Evolutionary conservation across 2,329 filamentous ascomycete genomes (phyloP).

Genomic region (Periglandula ipomoeae): DNA sequence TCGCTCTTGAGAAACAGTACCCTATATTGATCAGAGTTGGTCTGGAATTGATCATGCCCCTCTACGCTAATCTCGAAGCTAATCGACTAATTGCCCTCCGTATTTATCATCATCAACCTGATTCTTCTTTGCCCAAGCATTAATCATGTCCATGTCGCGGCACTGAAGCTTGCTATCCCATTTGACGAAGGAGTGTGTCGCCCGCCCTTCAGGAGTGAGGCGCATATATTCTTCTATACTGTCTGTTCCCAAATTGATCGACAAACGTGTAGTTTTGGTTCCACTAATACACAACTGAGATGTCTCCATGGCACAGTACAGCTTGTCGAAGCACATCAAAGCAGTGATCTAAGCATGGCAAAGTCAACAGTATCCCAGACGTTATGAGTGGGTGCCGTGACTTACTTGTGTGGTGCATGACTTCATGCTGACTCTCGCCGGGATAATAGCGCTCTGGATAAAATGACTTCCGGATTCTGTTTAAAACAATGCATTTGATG

Average conservation of each 20-base stretch:
- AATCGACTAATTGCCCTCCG: neutral
- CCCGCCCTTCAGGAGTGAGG: neutral
- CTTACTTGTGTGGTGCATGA: neutral
- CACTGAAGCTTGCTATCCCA: neutral
- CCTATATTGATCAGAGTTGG: too few species aligned
- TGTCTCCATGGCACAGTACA: neutral
- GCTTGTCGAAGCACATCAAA: neutral
- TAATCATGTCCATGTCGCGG: neutral
- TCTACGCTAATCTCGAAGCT: neutral
- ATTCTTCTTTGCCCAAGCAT: neutral
- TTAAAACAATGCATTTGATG: neutral
- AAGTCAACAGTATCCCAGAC: too few species aligned
- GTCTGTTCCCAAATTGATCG: neutral
- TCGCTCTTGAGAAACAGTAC: too few species aligned
- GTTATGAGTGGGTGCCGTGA: too few species aligned
- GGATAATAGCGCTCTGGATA: neutral
- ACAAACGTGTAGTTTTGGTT: neutral
- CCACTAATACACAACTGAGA: neutral
- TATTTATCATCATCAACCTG: neutral
- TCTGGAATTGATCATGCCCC: too few species aligned
- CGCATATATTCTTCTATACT: neutral
- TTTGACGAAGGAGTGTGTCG: neutral
- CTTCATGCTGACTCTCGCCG: neutral
- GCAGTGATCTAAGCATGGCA: neutral
- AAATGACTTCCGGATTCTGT: neutral